Evolutionary conservation across 2,329 filamentous ascomycete genomes (phyloP), one percentile per base, ranked within the genome.

Genomic region (Ascochyta pisi): DNA sequence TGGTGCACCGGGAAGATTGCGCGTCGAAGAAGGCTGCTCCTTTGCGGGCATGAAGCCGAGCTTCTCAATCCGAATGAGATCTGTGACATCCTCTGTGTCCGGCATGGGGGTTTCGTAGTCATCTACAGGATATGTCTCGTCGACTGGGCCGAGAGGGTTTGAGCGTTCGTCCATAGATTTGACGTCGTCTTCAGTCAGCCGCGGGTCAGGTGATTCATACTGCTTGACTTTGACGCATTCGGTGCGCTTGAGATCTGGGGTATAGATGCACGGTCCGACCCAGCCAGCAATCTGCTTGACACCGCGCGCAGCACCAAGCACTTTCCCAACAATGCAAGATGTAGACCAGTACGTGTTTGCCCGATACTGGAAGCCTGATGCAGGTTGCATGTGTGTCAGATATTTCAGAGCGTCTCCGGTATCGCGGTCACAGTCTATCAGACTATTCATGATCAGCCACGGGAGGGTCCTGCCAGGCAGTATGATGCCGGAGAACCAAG

Each of bases 281-380:
- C 89, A 92, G 23, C 89, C 89, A 39, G 85, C 89, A 19, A 90
- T 82, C 50, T 88, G 83, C 60, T 83, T 84, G 64, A 89, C 90
- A 0, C 89, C 91, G 23, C 89, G 86, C 35, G 86, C 88, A 23
- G 79, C 79, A 1, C 79, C 79, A 7, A 92, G 79, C 3, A 92
- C 89, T 68, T 91, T 92, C 34, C 89, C 89, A 2, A 92, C 86
- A 53, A 92, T 89, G 63, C 84, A 89, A 19, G 83, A 80, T 12
- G 86, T 84, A 3, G 88, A 86, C 89, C 89, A 92, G 78, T 92
- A 92, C 1, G 89, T 92, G 68, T 89, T 88, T 53, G 86, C 87
- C 54, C 87, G 86, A 70, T 92, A 91, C 75, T 92, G 89, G 68
- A 92, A 91, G 15, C 89, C 89, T 60, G 86, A 87, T 62, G 87